These are phyloP conservation scores for Candida rishiriensis DNA, from an alignment of 805 yeast genomes.

Conservation along the genomic window DNA sequence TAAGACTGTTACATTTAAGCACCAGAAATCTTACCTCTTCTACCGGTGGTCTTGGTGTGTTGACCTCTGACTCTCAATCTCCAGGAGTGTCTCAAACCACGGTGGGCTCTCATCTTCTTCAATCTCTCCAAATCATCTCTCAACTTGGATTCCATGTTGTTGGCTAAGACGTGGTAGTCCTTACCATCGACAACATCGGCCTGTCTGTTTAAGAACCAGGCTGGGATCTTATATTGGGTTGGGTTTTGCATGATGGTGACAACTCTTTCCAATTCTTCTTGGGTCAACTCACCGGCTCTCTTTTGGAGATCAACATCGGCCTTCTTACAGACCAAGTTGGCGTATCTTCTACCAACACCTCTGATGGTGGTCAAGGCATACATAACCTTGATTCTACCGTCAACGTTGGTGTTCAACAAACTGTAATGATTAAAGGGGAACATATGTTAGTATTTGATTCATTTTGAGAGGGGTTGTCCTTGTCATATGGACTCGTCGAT, in stretches of 20 bases:
- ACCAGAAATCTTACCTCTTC: constrained; percentile 67
- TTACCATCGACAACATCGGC: constrained; percentile 97
- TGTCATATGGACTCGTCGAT: no score
- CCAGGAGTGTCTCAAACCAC: constrained; percentile 99
- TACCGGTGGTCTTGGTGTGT: constrained; percentile 99
- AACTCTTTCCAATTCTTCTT: constrained; percentile 99
- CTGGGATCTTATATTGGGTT: constrained; percentile 97
- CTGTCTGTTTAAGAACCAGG: constrained; percentile 99
- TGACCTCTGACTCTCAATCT: constrained; percentile 99
- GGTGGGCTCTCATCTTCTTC: constrained; percentile 99
- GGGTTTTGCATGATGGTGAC: constrained; percentile 99
- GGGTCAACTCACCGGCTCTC: constrained; percentile 99
- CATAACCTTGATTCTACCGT: constrained; percentile 99
- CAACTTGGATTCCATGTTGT: constrained; percentile 98
- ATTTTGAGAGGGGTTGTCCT: no score
- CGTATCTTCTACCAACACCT: constrained; percentile 99
- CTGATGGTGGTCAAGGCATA: constrained; percentile 99
- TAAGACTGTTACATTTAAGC: constrained; percentile 17
- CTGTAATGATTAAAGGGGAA: constrained; percentile 36
- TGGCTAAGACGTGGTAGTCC: constrained; percentile 98
- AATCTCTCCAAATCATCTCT: constrained; percentile 99
- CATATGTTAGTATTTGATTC: constrained; percentile 33
- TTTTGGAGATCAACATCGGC: constrained; percentile 98
- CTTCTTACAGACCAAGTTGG: constrained; percentile 99
- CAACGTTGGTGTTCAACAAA: constrained; percentile 99